Evolutionary conservation across 805 yeast genomes (phyloP), one percentile per base, ranked within the genome.

Genomic region (Danielia oregonensis): DNA sequence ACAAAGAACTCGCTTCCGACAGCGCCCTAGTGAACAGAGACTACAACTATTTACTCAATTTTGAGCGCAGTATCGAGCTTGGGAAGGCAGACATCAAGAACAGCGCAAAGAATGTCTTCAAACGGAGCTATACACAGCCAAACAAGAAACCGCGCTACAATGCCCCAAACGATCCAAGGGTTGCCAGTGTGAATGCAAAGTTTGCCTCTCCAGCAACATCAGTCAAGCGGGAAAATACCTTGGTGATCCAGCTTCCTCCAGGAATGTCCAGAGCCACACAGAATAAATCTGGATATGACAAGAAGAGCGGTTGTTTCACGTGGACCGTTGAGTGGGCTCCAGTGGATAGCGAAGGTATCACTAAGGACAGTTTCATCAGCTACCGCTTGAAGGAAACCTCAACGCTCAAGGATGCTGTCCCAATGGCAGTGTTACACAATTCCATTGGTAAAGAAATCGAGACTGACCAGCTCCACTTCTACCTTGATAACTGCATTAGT

Each of bases 251-350:
- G 19, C 53, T 83, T 16, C 94, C 95, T 0, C 62, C 63, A 15
- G 95, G 93, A 0, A 85, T 87, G 94, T 71, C 78, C 12, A 59
- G 95, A 30, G 67, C 85, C 2, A 51, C 52, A 4, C 55, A 67
- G 37, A 87, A 87, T 52, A 80, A 78, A 46, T 74, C 88, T 0
- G 78, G 79, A 3, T 84, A 78, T 70, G 89, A 86, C 54, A 74
- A 76, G 52, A 71, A 71, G 40, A 59, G 68, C 40, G 74, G 78
- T 33, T 54, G 72, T 6, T 86, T 74, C 53, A 74, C 73, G 12
- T 87, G 96, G 96, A 81, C 94, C 0, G 59, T 87, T 0, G 95
- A 87, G 53, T 83, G 87, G 85, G 52, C 74, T 1, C 40, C 79
- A 2, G 54, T 73, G 4, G 58, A 55, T 10, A 51, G 53, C 9